A percentile compares a stretch with the other conserved stretches of the same genome.
Evolutionary conservation across 2,329 filamentous ascomycete species (phyloP).

Genomic region (Escovopsis weberi): DNA sequence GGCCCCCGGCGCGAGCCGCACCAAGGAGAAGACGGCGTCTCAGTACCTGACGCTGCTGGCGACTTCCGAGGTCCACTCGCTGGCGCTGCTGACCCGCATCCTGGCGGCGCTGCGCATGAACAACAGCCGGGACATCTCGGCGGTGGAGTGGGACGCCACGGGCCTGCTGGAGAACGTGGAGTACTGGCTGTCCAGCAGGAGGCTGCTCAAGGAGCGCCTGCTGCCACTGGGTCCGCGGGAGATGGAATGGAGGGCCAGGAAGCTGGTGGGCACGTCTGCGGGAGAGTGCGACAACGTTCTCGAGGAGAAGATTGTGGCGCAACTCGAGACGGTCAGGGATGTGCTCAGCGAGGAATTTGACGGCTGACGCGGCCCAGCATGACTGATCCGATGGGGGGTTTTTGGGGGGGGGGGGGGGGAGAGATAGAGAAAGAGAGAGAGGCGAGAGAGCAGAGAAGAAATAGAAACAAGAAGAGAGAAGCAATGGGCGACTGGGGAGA

Average conservation of each 20-base stretch:
- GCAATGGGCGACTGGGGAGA: too few species aligned
- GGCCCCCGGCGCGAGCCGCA: conserved; percentile 39
- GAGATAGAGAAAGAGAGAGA: conserved; percentile 5
- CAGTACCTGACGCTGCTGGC: conserved; percentile 59
- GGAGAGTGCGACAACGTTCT: conserved; percentile 45
- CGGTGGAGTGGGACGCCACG: conserved; percentile 60
- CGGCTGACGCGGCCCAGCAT: conserved; percentile 7
- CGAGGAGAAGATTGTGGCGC: conserved; percentile 59
- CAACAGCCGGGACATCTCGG: conserved; percentile 58
- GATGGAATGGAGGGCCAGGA: conserved; percentile 40
- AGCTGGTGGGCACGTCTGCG: conserved; percentile 19
- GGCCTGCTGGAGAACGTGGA: conserved; percentile 70
- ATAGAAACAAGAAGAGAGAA: too few species aligned
- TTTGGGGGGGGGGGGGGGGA: too few species aligned
- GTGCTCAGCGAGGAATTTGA: conserved; percentile 40
- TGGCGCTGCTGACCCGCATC: conserved; percentile 62
- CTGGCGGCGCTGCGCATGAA: conserved; percentile 49
- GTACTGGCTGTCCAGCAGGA: conserved; percentile 58
- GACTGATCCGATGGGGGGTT: conserved; percentile 7
- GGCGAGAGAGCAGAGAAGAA: too few species aligned
- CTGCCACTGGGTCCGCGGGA: conserved; percentile 61
- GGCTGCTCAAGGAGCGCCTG: conserved; percentile 56
- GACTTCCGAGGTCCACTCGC: conserved; percentile 63
- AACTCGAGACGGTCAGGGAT: conserved; percentile 47
- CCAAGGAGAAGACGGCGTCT: conserved; percentile 30